Evolutionary conservation across 2,329 filamentous ascomycete species (phyloP), one percentile per base, ranked within the genome.

Genomic region (Cladosporium sp.): DNA sequence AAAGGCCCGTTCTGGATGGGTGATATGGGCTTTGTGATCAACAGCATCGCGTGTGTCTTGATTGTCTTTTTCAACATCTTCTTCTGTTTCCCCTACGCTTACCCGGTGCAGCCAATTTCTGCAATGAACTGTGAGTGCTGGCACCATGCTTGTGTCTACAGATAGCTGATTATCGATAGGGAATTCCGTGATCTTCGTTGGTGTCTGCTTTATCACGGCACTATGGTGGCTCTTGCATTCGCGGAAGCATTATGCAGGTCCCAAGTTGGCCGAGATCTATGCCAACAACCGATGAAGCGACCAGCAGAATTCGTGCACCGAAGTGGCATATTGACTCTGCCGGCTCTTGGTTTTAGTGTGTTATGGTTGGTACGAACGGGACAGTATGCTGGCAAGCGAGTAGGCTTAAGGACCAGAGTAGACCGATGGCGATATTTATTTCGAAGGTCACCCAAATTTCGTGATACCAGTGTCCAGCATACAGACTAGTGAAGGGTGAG

Each of bases 151-250:
- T 5, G 7, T 10, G 9, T 25, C 77, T 74, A 77, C 19, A 78
- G 71, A 15, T n/a, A 20, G 48, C 60, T 61, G 67, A 73, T 2
- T 76, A 78, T 10, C 74, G 10, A 50, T 77, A 67, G 74, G 57
- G 75, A 83, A 81, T 66, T 79, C 76, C 59, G 80, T 83, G 3
- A 81, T 83, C 56, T 67, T 83, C 20, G 76, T 76, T 17, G 78
- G 81, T 20, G 72, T 77, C 44, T 62, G 82, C n/a, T 61, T 70
- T 0, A 57, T 83, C 4, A 80, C 79, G 0, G 69, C 69, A 0
- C 57, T 77, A 3, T 82, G 80, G 80, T 83, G 80, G 80, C 58
- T 78, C 5, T 52, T 78, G 2, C 76, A 82, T 58, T 80, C 77
- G 3, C 63, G 67, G 19, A 68, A 68, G 39, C 74, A 80, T 59